phyloP scores from a whole-genome alignment of 192 early-diverging fungal genomes.

The Kickxella alabastrina region DNA sequence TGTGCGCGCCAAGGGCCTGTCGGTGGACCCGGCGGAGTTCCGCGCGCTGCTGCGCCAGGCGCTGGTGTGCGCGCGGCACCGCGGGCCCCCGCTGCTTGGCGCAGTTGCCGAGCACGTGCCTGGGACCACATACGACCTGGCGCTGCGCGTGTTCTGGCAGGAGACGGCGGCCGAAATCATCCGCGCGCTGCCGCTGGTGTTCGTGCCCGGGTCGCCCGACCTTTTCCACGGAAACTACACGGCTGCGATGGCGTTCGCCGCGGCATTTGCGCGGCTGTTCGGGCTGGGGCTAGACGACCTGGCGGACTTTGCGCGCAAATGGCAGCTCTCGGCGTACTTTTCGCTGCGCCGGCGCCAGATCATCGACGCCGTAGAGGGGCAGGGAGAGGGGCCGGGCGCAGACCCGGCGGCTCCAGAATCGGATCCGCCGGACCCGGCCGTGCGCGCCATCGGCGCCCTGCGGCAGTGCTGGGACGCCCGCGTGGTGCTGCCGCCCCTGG shows the following conservation, averaged over 20 bases:
- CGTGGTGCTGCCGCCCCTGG: slow-evolving; percentile 31
- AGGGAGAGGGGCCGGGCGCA: background rate
- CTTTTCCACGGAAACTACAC: slow-evolving; percentile 39
- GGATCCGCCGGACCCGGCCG: background rate
- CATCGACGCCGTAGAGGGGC: slow-evolving; percentile 13
- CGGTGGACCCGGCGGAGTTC: slow-evolving; percentile 23
- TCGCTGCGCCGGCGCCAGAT: slow-evolving; percentile 32
- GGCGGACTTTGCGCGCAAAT: slow-evolving; percentile 38
- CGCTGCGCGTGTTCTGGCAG: slow-evolving; percentile 32
- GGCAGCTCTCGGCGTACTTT: slow-evolving; percentile 46
- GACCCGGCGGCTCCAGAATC: background rate
- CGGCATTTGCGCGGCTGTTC: slow-evolving; percentile 21
- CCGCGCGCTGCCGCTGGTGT: slow-evolving; percentile 26
- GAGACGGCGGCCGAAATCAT: slow-evolving; percentile 17
- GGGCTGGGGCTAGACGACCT: slow-evolving; percentile 8
- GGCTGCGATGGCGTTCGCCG: slow-evolving; percentile 11
- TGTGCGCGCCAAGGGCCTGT: slow-evolving; percentile 30
- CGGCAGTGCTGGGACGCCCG: slow-evolving; percentile 22
- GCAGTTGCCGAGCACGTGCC: too few relatives aligned
- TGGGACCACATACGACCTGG: too few relatives aligned
- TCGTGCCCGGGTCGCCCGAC: slow-evolving; percentile 43
- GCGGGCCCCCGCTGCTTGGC: slow-evolving; percentile 18
- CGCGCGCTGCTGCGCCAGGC: slow-evolving; percentile 9
- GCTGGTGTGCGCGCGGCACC: slow-evolving; percentile 10
- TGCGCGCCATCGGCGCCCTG: slow-evolving; percentile 22